Conservation (phyloP, 1,284 basidiomycete species). For the Amylostereum chailletii region DNA sequence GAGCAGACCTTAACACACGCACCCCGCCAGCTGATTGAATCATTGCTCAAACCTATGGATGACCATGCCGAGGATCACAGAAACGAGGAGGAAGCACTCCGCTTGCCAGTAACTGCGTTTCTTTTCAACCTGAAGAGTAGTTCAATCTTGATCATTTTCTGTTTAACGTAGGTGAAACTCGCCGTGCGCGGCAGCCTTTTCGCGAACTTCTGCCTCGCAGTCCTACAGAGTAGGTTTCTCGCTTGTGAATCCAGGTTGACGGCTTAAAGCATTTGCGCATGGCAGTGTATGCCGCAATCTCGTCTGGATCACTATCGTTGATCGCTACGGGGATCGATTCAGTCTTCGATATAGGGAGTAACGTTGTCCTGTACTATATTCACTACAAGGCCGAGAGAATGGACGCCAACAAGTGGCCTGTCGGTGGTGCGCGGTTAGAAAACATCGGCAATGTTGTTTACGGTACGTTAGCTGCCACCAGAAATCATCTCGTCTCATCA, state of each 20-base stretch:
- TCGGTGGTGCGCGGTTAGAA: conserved; percentile 84
- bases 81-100: conserved; percentile 51
- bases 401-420: conserved; percentile 84
- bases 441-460: conserved; percentile 90
- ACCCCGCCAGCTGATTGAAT: conserved; percentile 65
- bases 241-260: conserved; percentile 1
- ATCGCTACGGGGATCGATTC: conserved; percentile 88
- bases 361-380: conserved; percentile 77
- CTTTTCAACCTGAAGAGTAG: neutral
- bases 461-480: conserved; percentile 30
- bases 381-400: conserved; percentile 69
- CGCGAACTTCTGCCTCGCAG: conserved; percentile 66
- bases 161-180: conserved; percentile 61
- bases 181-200: conserved; percentile 80
- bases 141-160: no score
- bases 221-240: conserved; percentile 50
- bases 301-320: conserved; percentile 78
- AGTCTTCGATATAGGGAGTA: conserved; percentile 88
- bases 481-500: neutral
- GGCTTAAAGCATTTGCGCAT: neutral
- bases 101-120: conserved; percentile 43
- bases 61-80: conserved; percentile 72
- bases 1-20: no score
- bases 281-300: conserved; percentile 80
- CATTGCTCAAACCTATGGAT: conserved; percentile 84